Conservation (phyloP, 2,329 filamentous ascomycete species). For the Neoascochyta sp. region DNA sequence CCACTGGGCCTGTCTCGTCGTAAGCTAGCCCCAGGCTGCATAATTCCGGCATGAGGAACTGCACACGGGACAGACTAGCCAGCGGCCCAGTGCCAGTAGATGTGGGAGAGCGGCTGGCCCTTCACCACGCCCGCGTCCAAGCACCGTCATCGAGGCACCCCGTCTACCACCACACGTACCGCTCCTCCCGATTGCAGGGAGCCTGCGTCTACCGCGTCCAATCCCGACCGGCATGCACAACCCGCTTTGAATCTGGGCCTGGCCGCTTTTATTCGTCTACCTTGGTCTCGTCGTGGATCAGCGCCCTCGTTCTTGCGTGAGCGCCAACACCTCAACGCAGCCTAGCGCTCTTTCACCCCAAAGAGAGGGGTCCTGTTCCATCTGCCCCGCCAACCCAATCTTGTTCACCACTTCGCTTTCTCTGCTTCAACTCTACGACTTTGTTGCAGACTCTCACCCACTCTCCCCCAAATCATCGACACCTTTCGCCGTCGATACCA, state of each 20-base stretch:
- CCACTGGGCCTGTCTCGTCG: slow-evolving; percentile 21
- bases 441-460: slow-evolving; percentile 13
- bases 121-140: too few species aligned
- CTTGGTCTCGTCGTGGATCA: slow-evolving; percentile 4
- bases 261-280: slow-evolving; percentile 1
- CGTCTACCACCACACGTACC: too few species aligned
- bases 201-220: too few species aligned
- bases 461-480: slow-evolving; percentile 15
- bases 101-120: slow-evolving; percentile 11
- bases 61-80: slow-evolving; percentile 38
- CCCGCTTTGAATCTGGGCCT: too few species aligned
- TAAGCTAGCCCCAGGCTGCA: slow-evolving; percentile 24
- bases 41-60: slow-evolving; percentile 36
- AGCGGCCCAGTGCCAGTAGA: slow-evolving; percentile 11
- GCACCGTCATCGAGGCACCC: too few species aligned
- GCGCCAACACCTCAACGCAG: slow-evolving; percentile 19
- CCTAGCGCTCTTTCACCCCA: slow-evolving; percentile 33
- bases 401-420: slow-evolving; percentile 23
- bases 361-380: slow-evolving; percentile 31
- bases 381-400: slow-evolving; percentile 28
- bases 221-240: too few species aligned
- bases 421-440: slow-evolving; percentile 18
- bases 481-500: slow-evolving; percentile 22
- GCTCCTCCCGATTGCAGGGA: too few species aligned
- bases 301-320: slow-evolving; percentile 10